Base-by-base conservation (phyloP, 768 basidiomycete species). In the Podaxis rugospora region DNA sequence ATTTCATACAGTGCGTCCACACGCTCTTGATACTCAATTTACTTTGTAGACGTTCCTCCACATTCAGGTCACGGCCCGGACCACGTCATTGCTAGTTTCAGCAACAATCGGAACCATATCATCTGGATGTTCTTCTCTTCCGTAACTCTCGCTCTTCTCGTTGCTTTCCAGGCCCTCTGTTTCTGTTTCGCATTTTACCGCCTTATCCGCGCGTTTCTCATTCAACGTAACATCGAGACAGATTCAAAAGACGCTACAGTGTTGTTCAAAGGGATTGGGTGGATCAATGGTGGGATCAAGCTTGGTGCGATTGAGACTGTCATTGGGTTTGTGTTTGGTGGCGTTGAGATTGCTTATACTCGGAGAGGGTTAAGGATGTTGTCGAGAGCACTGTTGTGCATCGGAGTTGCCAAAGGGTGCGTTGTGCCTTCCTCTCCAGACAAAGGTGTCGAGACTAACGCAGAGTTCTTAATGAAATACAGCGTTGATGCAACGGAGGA, bases 331-430 rank as follows among this genome's bases (percentile, higher is more conserved):
- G 79, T 78, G 2, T 71, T 74, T 13, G 78, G 76, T 27, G 75
- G 76, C 6, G 90, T 90, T 66, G 81, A 77, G 0, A 65, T 80
- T 9, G 72, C 77, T 0, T 64, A 92, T 13, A 75, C 80, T 7
- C 78, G 91, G 39, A 81, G 90, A 14, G 73, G 85, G 21, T 62
- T 93, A 37, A 77, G 87, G 47, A 70, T 87, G 55, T 40, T 86
- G 10, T 77, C 78, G 2, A 78, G 89, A 50, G 80, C 76, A 0
- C 79, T 73, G 64, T 68, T 92, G 18, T 79, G 83, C 61, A 79
- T 87, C 57, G 91, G 90, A 16, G 64, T 86, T 21, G 72, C 84
- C 28, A 86, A 86, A 74, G 90, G 90, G 90, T 90, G 62, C 59
- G 84, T 71, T 1, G 36, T 35, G 23, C 7, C 21, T 28, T 5